Base-by-base conservation (phyloP, 805 yeast species). In the Candida odintsovae region DNA sequence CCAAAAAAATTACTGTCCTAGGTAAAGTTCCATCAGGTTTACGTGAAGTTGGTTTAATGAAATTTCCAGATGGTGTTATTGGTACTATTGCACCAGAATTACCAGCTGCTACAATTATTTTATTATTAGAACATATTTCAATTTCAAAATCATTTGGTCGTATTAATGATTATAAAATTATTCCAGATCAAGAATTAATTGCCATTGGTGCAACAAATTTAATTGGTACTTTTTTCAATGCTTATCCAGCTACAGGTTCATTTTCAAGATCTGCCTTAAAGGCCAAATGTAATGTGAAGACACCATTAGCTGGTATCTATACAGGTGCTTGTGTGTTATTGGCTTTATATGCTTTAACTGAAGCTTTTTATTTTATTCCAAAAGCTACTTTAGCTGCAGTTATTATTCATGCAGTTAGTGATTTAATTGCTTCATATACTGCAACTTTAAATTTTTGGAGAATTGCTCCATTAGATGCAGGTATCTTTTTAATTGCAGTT, bases 241-340 rank as follows among this genome's bases (percentile, higher is more conserved):
- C 97, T 8, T 90, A 90, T 65, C 97, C 97, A 9, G 90, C 96
- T 8, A 90, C 97, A 5, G 97, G 97, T 40, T 90, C 97, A 1
- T 90, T 90, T 66, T 86, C 95, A 18, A 83, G 97, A 72, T 86
- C 96, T 40, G 97, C 97, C 8, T 75, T 90, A 58, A 90, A 92
- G 69, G 83, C 95, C 43, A 90, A 90, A 68, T 90, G 96, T 76
- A 95, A 96, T 63, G 97, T 90, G 40, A 79, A 90, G 62, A 90
- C 97, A 19, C 97, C 97, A 31, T 71, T 90, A 50, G 95, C 96
- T 40, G 96, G 97, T 69, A 75, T 89, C 38, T 86, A 82, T 66
- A 86, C 96, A 12, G 97, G 97, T 62, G 79, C 78, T 40, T 90
- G 92, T 67, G 97, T 90, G 22, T 68, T 90, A 51, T 70, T 90